Conservation (phyloP, 331 rosid genomes). For the Cydonia oblonga region DNA sequence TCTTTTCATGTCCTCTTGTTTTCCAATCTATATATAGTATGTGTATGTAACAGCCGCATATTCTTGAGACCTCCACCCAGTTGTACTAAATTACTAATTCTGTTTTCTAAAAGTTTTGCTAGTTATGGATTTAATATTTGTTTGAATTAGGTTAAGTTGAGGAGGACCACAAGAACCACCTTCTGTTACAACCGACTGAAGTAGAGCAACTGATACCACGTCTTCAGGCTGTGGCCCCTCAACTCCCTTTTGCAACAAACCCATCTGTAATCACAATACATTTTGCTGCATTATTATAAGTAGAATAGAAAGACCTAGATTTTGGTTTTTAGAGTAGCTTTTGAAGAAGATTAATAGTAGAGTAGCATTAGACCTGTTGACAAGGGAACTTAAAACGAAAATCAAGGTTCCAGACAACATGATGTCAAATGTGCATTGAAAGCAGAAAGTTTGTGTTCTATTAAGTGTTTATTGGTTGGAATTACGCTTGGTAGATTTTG, state of each 20-base stretch:
- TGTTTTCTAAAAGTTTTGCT: not conserved
- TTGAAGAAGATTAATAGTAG: conserved; percentile 20
- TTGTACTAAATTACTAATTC: conserved; percentile 36
- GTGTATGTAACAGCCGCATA: conserved; percentile 34
- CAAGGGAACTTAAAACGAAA: conserved; percentile 23
- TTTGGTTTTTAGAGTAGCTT: conserved; percentile 10
- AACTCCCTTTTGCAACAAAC: not conserved
- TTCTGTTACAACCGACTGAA: not conserved
- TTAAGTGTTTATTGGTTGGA: conserved; percentile 4
- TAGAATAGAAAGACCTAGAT: not conserved
- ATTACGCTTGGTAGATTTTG: not conserved
- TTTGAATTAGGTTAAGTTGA: conserved; percentile 14
- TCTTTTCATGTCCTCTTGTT: conserved; percentile 21
- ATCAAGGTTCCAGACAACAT: conserved; percentile 37
- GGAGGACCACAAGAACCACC: conserved; percentile 38
- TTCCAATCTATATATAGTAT: conserved; percentile 13
- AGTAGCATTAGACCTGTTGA: conserved; percentile 28
- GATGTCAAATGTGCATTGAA: conserved; percentile 29
- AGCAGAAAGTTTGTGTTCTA: conserved; percentile 7
- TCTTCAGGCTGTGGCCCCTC: conserved; percentile 49
- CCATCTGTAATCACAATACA: conserved; percentile 1
- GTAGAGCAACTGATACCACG: conserved; percentile 6
- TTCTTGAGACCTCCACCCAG: conserved; percentile 64
- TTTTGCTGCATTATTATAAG: not conserved
- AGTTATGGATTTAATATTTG: conserved; percentile 22